A percentile compares a stretch with the other conserved stretches of the same genome.
Conservation (phyloP, 768 basidiomycete species). For the Collybia sordida region DNA sequence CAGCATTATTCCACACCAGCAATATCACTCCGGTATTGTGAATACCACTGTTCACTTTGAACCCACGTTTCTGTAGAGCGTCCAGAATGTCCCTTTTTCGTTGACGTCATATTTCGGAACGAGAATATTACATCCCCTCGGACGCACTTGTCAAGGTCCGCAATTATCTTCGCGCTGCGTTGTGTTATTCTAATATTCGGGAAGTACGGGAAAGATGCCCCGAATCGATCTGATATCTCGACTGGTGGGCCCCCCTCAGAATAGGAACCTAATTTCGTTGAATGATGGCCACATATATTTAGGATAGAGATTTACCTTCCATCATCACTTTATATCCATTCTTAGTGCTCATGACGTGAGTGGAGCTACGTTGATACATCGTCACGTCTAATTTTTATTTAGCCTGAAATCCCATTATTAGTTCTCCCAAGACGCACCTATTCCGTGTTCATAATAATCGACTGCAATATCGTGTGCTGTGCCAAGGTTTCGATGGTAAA, state of each 20-base stretch:
- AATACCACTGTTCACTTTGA: constrained; percentile 50
- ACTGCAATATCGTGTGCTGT: constrained; percentile 45
- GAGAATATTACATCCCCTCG: not conserved
- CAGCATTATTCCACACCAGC: constrained; percentile 45
- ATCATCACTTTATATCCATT: constrained; percentile 20
- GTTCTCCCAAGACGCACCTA: constrained; percentile 19
- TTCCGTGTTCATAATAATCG: constrained; percentile 45
- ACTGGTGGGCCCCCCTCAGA: constrained; percentile 46
- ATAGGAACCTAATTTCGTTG: constrained; percentile 32
- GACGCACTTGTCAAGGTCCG: constrained; percentile 53
- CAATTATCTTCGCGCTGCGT: constrained; percentile 38
- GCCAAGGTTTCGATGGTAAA: not conserved
- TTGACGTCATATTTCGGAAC: not conserved
- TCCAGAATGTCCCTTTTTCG: constrained; percentile 49
- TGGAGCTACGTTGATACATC: constrained; percentile 56
- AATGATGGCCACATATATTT: not conserved
- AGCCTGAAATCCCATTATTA: not conserved
- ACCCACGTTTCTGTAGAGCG: constrained; percentile 55
- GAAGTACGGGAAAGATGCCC: constrained; percentile 44
- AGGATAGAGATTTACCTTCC: constrained; percentile 15
- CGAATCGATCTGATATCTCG: constrained; percentile 50
- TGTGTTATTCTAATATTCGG: constrained; percentile 26
- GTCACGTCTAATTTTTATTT: constrained; percentile 43
- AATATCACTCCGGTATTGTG: constrained; percentile 51
- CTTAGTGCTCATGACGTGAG: constrained; percentile 17